A percentile compares a stretch with the other conserved stretches of the same genome.
These are phyloP conservation scores for Arthroderma sp. DNA, from an alignment of 2,329 filamentous ascomycete genomes.

Conservation along the genomic window DNA sequence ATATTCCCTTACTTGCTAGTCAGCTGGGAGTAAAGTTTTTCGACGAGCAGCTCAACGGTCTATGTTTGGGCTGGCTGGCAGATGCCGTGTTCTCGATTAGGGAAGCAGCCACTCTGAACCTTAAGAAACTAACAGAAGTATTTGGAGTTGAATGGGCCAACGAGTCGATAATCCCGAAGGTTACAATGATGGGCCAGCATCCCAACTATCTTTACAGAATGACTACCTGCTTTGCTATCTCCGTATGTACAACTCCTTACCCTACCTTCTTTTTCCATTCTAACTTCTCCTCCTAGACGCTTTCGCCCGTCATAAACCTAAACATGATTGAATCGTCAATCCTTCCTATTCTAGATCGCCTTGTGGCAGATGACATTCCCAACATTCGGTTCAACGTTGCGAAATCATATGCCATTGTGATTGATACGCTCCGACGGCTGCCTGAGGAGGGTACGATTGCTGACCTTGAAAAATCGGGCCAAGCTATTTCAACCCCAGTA, in stretches of 20 bases:
- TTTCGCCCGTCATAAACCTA: conserved; percentile 82
- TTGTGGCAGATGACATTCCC: conserved; percentile 86
- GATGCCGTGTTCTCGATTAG: conserved; percentile 98
- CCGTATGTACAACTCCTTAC: conserved; percentile 47
- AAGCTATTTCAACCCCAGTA: conserved; percentile 39
- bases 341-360: conserved; percentile 88
- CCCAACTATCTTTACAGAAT: conserved; percentile 98
- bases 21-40: conserved; percentile 97
- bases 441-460: conserved; percentile 79
- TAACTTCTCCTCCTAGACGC: conserved; percentile 49
- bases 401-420: conserved; percentile 86
- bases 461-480: conserved; percentile 66
- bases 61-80: conserved; percentile 98
- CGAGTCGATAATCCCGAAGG: conserved; percentile 94
- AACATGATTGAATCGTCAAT: conserved; percentile 89
- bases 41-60: conserved; percentile 84
- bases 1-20: conserved; percentile 89
- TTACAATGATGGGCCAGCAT: conserved; percentile 95
- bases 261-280: neutral
- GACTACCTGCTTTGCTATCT: conserved; percentile 99
- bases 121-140: conserved; percentile 97
- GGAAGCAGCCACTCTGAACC: conserved; percentile 90
- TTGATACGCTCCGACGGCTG: conserved; percentile 80
- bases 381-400: conserved; percentile 99
- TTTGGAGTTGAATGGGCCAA: conserved; percentile 97